Evolutionary conservation across 1,139 yeast species (phyloP), one percentile per base, ranked within the genome.

Genomic region (Candida anutae): DNA sequence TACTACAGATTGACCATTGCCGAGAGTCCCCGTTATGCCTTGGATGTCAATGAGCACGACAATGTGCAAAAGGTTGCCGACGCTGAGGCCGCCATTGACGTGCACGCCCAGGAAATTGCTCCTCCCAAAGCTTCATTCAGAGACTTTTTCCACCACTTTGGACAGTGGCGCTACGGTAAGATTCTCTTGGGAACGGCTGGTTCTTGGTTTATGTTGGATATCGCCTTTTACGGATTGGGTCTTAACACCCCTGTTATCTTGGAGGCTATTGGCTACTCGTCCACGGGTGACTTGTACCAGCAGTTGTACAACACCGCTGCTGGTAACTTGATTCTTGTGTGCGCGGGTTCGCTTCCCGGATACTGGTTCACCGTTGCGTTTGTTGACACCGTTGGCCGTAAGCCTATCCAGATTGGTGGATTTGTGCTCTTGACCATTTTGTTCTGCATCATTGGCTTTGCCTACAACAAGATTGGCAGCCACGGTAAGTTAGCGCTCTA

Each of bases 181-280:
- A 74, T 79, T 36, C 68, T 90, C 45, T 43, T 90, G 30, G 98
- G 97, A 54, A 88, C 98, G 46, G 94, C 96, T 41, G 93, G 88
- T 56, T 79, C 94, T 28, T 90, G 98, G 98, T 88, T 88, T 68
- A 69, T 79, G 66, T 74, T 88, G 59, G 98, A 90, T 69, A 84
- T 90, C 53, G 95, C 96, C 36, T 87, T 77, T 70, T 90, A 90
- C 56, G 94, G 95, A 60, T 66, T 83, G 49, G 79, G 83, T 57
- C 72, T 83, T 50, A 83, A 83, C 67, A 64, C 87, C 44, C 77
- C 93, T 21, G 65, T 71, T 36, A 83, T 83, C 44, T 80, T 93
- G 60, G 76, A 79, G 59, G 76, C 94, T 41, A 84, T 88, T 49
- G 93, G 90, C 61, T 76, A 69, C 58, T 40, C 45, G 25, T 65